Evolutionary conservation across 2,329 filamentous ascomycete species (phyloP).

Genomic region (Ilyonectria destructans): DNA sequence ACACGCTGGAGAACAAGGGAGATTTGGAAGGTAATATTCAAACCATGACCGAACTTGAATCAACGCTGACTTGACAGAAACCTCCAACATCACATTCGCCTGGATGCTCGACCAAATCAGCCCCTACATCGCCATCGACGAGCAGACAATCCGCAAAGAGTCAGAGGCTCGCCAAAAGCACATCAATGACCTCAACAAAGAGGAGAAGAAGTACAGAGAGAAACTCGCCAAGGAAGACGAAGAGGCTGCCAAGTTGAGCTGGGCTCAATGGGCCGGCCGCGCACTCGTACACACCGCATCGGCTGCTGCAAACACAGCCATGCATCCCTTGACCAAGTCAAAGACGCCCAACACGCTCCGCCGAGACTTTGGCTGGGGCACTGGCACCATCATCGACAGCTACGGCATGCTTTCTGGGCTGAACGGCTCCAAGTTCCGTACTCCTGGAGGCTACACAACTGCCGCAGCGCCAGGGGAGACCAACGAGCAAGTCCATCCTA

Average conservation of each 20-base stretch:
- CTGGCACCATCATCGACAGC: conserved; percentile 46
- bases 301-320: conserved; percentile 14
- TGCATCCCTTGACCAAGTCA: conserved; percentile 23
- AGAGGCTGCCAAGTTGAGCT: conserved; percentile 31
- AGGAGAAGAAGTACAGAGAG: conserved; percentile 32
- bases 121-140: conserved; percentile 36
- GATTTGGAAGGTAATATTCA: conserved; percentile 43
- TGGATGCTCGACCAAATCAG: conserved; percentile 50
- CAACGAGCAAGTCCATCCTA: conserved; percentile 44
- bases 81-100: conserved; percentile 46
- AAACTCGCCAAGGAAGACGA: background rate
- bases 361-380: conserved; percentile 44
- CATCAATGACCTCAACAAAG: conserved; percentile 40
- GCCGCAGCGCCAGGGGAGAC: conserved; percentile 35
- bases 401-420: conserved; percentile 39
- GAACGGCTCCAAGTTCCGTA: conserved; percentile 30
- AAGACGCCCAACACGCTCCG: conserved; percentile 36
- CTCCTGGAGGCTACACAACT: conserved; percentile 39
- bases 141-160: conserved; percentile 32
- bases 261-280: conserved; percentile 31
- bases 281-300: conserved; percentile 11
- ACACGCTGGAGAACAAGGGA: conserved; percentile 44
- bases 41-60: background rate
- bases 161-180: conserved; percentile 37
- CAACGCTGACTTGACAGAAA: conserved; percentile 32